Conservation (phyloP, 1,284 basidiomycete species). For the Fomitiporia mediterranea region DNA sequence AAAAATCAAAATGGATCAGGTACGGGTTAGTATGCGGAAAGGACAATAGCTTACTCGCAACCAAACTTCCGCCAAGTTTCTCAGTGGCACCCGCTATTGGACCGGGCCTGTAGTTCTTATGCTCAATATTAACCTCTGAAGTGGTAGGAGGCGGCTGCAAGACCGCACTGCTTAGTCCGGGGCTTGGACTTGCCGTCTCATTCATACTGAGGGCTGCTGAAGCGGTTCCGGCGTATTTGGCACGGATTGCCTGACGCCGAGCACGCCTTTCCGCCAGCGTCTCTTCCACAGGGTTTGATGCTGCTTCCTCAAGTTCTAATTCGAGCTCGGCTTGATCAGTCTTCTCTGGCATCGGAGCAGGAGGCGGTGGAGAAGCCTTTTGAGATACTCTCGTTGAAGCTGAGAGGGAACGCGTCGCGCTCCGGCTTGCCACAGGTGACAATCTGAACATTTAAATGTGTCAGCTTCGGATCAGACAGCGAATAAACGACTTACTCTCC, state of each 20-base stretch:
- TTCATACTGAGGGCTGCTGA: conserved; percentile 33
- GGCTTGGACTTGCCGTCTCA: conserved; percentile 45
- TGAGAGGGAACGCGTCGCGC: conserved; percentile 27
- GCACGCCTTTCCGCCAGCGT: conserved; percentile 75
- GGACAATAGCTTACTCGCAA: conserved; percentile 17
- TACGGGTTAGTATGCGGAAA: neutral
- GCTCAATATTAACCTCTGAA: conserved; percentile 55
- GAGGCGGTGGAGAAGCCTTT: conserved; percentile 26
- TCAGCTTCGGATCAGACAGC: conserved; percentile 4
- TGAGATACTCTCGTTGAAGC: conserved; percentile 20
- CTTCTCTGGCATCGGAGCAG: conserved; percentile 23
- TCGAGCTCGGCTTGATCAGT: conserved; percentile 37
- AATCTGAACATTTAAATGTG: conserved; percentile 41
- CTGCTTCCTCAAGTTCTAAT: conserved; percentile 54
- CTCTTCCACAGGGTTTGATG: conserved; percentile 63
- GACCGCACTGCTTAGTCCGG: conserved; percentile 67
- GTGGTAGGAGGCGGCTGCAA: conserved; percentile 57
- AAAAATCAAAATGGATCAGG: conserved; percentile 5
- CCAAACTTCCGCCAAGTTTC: conserved; percentile 28
- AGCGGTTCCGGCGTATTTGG: conserved; percentile 63
- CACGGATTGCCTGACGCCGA: conserved; percentile 79
- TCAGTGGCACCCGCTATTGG: conserved; percentile 30
- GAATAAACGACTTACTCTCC: conserved; percentile 61
- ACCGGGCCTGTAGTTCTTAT: conserved; percentile 47
- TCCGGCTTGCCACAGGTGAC: conserved; percentile 47